These are phyloP conservation scores for Beauveria pseudobassiana DNA, from an alignment of 2,329 filamentous ascomycete species.

Conservation along the genomic window DNA sequence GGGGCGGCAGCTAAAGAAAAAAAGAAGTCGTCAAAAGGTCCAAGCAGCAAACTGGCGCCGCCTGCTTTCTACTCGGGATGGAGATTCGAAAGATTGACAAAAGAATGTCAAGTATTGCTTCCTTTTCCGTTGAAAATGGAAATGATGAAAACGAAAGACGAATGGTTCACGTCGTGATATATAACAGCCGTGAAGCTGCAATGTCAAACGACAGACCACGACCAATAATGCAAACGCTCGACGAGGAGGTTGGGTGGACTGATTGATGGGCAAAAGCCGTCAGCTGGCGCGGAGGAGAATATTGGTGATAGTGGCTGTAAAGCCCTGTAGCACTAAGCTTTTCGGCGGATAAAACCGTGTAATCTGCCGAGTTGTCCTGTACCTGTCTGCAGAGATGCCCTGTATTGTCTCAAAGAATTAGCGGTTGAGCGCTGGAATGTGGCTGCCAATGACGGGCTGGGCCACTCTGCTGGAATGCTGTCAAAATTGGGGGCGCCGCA, in stretches of 20 bases:
- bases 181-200: not conserved
- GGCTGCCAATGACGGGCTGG: not conserved
- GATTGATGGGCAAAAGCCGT: not conserved
- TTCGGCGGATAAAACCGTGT: too few species aligned
- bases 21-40: too few species aligned
- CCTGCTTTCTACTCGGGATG: too few species aligned
- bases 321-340: not conserved
- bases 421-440: not conserved
- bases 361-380: not conserved
- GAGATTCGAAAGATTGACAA: not conserved
- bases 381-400: not conserved
- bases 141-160: not conserved
- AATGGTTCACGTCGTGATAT: not conserved
- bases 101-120: not conserved
- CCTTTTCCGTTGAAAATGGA: not conserved
- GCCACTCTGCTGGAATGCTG: not conserved
- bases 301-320: not conserved
- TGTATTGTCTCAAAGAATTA: not conserved
- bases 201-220: not conserved
- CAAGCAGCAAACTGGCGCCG: too few species aligned
- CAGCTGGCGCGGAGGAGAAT: not conserved
- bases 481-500: not conserved
- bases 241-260: slow-evolving; percentile 2
- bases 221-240: slow-evolving; percentile 3
- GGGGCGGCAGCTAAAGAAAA: not conserved